Evolutionary conservation across 1,139 yeast species (phyloP).

Genomic region (Geotrichum cucujoidarum): DNA sequence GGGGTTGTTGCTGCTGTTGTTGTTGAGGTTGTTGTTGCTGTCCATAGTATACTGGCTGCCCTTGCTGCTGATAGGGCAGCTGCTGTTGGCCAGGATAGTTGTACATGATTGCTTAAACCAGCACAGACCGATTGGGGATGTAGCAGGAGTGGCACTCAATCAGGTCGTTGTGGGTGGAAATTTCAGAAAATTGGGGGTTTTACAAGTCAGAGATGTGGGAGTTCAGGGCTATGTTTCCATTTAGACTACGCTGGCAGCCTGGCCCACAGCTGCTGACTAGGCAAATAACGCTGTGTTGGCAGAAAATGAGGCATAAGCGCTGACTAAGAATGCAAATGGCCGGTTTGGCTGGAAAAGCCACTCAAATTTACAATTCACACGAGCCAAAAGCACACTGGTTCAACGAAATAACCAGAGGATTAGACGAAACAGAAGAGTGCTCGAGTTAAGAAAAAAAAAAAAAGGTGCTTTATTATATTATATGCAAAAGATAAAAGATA

Average conservation of each 20-base stretch:
- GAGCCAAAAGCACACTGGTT: neutral
- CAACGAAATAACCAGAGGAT: neutral
- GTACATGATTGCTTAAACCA: constrained; percentile 8
- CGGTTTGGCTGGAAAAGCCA: neutral
- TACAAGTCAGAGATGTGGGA: neutral
- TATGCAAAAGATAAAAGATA: constrained; percentile 5
- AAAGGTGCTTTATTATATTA: neutral
- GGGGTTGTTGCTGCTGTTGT: constrained; percentile 23
- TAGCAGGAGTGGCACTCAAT: neutral
- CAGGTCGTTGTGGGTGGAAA: neutral
- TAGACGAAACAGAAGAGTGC: neutral
- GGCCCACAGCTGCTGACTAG: neutral
- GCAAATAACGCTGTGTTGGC: constrained; percentile 6
- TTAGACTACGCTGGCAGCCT: no score
- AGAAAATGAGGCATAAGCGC: neutral
- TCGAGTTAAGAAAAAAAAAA: neutral
- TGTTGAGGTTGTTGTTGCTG: constrained; percentile 18
- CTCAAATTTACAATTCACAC: neutral
- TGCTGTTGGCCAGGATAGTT: constrained; percentile 18
- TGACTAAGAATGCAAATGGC: neutral
- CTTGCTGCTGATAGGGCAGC: constrained; percentile 24
- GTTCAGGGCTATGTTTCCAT: no score
- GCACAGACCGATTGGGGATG: neutral
- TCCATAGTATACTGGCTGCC: constrained; percentile 19
- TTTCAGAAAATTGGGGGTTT: constrained; percentile 4